phyloP scores from a whole-genome alignment of 1,139 yeast species.

The Geotrichum phurueaensis region DNA sequence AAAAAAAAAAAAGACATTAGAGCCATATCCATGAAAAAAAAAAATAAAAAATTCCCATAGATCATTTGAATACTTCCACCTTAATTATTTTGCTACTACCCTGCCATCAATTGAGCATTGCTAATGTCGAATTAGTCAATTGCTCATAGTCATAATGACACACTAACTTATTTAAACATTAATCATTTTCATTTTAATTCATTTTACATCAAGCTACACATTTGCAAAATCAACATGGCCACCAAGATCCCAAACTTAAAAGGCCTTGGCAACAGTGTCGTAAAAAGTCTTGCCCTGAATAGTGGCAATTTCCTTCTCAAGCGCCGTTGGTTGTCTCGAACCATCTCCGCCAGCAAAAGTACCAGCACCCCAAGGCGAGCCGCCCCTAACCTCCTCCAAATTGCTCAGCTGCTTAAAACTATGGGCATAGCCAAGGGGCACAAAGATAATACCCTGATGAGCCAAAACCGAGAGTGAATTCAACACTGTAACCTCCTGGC shows the following conservation, averaged over 20 bases:
- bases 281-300: slow-evolving; percentile 58
- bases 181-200: too few relatives aligned
- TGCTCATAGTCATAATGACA: too few relatives aligned
- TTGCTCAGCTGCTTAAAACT: slow-evolving; percentile 51
- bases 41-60: too few relatives aligned
- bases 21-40: too few relatives aligned
- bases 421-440: slow-evolving; percentile 49
- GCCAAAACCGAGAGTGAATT: slow-evolving; percentile 57
- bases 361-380: slow-evolving; percentile 45
- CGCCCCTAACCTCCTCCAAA: slow-evolving; percentile 64
- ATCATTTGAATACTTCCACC: too few relatives aligned
- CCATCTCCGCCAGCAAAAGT: slow-evolving; percentile 59
- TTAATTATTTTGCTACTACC: too few relatives aligned
- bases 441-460: slow-evolving; percentile 31
- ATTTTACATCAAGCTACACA: too few relatives aligned
- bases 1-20: too few relatives aligned
- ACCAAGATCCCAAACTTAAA: not conserved
- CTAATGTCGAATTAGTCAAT: too few relatives aligned
- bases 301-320: slow-evolving; percentile 54
- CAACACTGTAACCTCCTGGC: slow-evolving; percentile 61
- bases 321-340: slow-evolving; percentile 56
- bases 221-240: too few relatives aligned
- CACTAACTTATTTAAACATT: too few relatives aligned
- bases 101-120: too few relatives aligned
- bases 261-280: slow-evolving; percentile 21